Base-by-base conservation (phyloP, 768 basidiomycete species). In the Psilocybe cubensis region DNA sequence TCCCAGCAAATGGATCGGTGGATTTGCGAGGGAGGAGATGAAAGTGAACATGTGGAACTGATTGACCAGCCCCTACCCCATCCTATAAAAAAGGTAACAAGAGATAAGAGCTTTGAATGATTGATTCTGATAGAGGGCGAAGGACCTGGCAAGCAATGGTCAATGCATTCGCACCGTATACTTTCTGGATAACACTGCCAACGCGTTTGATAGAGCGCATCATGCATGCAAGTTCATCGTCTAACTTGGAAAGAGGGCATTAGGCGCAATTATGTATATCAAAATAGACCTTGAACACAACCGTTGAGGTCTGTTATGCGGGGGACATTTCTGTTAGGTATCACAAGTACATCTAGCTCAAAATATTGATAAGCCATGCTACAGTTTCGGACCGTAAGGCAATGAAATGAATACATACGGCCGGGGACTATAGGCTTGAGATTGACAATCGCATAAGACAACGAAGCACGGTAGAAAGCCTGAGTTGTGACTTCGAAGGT, bases 41-140 rank as follows among this genome's bases (percentile, higher is more conserved):
- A 63, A 97, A 89, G 72, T 99, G 97, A n/a, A 98, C 93, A 68
- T 98, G 97, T 1, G 92, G 86, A n/a, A 94, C 85, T 27, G 73
- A 76, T 68, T 82, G 81, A 0, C 94, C 95, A 1, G 95, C 91
- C 12, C 90, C 91, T 59, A 80, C 81, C 11, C 96, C 95, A 66
- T 98, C 94, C 92, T 94, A 64, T 12, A 41, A 8, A 31, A 3
- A 51, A 48, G n/a, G 4, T 17, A 28, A 24, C 23, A 33, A 42
- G 25, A 56, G 12, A 27, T 11, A 9, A 48, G 7, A 49, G 11
- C 31, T 27, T 49, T 24, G 31, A 41, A 9, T 28, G 11, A 2
- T 44, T 5, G 14, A 4, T 27, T 31, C 41, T 38, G 28, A 24
- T n/a, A 10, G 12, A 25, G 20, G 21, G 43, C 21, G 8, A 51